Base-by-base conservation (phyloP, 2,329 filamentous ascomycete genomes). In the Mollisia scopiformis region DNA sequence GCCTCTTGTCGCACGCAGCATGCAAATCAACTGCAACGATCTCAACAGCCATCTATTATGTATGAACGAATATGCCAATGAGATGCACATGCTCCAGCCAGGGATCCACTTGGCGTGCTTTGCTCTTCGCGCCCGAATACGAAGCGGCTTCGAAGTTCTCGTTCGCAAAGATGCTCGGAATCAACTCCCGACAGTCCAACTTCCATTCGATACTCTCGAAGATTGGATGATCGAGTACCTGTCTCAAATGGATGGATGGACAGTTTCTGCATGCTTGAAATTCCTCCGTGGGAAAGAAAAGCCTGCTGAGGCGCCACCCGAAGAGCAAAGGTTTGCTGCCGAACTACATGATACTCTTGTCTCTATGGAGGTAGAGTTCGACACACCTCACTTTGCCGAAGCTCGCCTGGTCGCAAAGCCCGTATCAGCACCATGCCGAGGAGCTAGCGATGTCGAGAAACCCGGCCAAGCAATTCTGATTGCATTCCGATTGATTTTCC, bases 21-120 rank as follows among this genome's bases (percentile, higher is more conserved):
- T 96, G 82, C 90, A 94, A 70, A 87, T 96, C 60, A 82, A 88
- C 46, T 80, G 82, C 1, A 76, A 79, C 1, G 83, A 86, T 19
- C 78, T 96, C 3, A 80, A 83, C 46, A 72, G 75, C 4, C 85
- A 87, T 59, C 77, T 96, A 13, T 76, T 78, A 13, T 81, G 82
- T 30, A 90, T 96, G 82, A 82, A 85, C 16, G 79, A 77, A 21
- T 90, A 86, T 72, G 79, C 79, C 1, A 76, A 76, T 59, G 75
- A 75, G 63, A 77, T 73, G 60, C 76, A 75, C 8, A 79, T 81
- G 66, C 73, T 83, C 21, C 75, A 79, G 6, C 76, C 82, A 0
- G 84, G 82, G 1, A 79, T 86, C 7, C 83, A 88, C 63, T 59
- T 88, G 2, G 83, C 83, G 35, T 79, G 86, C 57, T 88, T 88